These are phyloP conservation scores for Salinomyces thailandicus DNA, from an alignment of 2,329 filamentous ascomycete species.

Conservation along the genomic window DNA sequence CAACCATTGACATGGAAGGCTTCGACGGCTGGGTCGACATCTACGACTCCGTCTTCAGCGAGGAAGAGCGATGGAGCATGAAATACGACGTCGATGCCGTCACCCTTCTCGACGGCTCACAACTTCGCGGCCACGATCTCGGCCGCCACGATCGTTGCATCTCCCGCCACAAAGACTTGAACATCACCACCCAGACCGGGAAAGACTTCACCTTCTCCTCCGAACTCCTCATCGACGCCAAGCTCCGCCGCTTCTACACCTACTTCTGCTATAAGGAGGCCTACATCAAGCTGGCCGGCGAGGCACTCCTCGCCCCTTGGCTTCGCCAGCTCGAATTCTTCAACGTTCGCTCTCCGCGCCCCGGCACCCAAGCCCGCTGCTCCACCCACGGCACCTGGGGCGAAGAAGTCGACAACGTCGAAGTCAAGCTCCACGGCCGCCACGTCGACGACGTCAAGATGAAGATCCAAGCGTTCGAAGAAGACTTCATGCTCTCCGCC, in stretches of 20 bases:
- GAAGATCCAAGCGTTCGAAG: constrained; percentile 48
- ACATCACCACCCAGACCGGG: constrained; percentile 27
- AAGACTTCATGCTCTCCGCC: constrained; percentile 49
- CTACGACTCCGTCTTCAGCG: constrained; percentile 59
- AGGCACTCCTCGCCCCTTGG: constrained; percentile 65
- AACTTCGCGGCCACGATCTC: constrained; percentile 30
- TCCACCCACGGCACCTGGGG: constrained; percentile 37
- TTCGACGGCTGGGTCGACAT: constrained; percentile 61
- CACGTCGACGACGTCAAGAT: constrained; percentile 43
- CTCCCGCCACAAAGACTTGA: constrained; percentile 29
- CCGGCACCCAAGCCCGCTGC: constrained; percentile 33
- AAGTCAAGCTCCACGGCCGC: constrained; percentile 40
- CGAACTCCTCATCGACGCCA: constrained; percentile 45
- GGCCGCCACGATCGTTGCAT: constrained; percentile 36
- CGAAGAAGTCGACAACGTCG: constrained; percentile 37
- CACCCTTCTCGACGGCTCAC: constrained; percentile 35
- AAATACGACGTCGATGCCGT: constrained; percentile 42
- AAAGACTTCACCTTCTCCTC: constrained; percentile 30
- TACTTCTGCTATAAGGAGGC: constrained; percentile 72
- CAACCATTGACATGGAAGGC: constrained; percentile 48
- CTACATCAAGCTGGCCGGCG: constrained; percentile 74
- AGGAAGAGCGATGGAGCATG: constrained; percentile 52
- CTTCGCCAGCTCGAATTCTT: constrained; percentile 59
- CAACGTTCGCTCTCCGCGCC: constrained; percentile 47
- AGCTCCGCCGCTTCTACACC: constrained; percentile 62